Percentiles rank a stretch among this genome's conserved stretches.
Conservation (phyloP, 345 rosid species). For the Populus davidiana region DNA sequence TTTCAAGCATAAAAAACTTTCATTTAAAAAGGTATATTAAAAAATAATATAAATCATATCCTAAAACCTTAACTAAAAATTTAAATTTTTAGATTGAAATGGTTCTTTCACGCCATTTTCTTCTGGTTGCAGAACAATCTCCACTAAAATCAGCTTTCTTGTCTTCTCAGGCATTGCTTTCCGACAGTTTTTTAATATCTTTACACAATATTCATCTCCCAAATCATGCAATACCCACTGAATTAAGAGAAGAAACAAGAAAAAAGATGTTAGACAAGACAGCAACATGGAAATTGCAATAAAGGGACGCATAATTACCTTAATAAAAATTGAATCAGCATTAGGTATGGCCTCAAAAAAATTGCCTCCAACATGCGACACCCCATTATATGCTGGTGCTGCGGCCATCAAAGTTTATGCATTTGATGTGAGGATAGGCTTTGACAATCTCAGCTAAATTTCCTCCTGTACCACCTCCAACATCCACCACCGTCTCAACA, state of each 20-base stretch:
- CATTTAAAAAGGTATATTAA: too few relatives aligned
- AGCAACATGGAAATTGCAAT: too few relatives aligned
- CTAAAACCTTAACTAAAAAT: too few relatives aligned
- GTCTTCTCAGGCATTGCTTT: slow-evolving; percentile 6
- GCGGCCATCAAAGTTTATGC: slow-evolving; percentile 38
- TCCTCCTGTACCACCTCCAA: slow-evolving; percentile 39
- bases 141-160: slow-evolving; percentile 8
- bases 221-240: slow-evolving; percentile 36
- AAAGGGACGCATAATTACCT: too few relatives aligned
- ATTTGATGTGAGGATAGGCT: slow-evolving; percentile 31
- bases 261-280: not conserved
- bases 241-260: not conserved
- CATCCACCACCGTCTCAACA: slow-evolving; percentile 30
- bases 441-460: slow-evolving; percentile 24
- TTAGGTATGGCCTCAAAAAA: too few relatives aligned
- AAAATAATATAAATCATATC: too few relatives aligned
- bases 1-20: too few relatives aligned
- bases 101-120: too few relatives aligned
- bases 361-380: slow-evolving; percentile 28
- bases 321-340: too few relatives aligned
- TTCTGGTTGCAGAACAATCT: slow-evolving; percentile 12
- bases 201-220: slow-evolving; percentile 26
- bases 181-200: slow-evolving; percentile 29
- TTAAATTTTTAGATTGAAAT: too few relatives aligned
- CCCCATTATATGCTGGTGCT: slow-evolving; percentile 26